These are phyloP conservation scores for Scheffersomyces stipitis DNA, from an alignment of 805 yeast species.

Conservation along the genomic window DNA sequence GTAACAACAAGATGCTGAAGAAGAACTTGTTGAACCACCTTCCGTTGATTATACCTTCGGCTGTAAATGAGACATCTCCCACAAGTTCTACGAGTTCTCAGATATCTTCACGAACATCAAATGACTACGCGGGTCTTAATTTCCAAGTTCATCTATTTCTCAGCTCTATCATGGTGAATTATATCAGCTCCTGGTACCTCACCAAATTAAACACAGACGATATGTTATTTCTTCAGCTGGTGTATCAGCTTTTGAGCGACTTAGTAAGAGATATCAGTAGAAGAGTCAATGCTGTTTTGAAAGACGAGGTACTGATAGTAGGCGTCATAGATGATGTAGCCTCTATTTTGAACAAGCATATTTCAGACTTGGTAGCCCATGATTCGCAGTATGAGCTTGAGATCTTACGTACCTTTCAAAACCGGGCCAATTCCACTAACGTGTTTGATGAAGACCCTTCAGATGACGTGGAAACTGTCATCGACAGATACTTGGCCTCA, in stretches of 20 bases:
- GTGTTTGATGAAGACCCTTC: background rate
- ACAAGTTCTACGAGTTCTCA: conserved; percentile 11
- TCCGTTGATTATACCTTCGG: conserved; percentile 25
- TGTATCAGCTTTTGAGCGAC: conserved; percentile 25
- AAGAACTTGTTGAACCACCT: conserved; percentile 26
- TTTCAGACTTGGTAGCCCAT: conserved; percentile 13
- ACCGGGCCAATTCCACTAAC: background rate
- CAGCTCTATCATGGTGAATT: conserved; percentile 22
- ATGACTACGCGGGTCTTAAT: conserved; percentile 16
- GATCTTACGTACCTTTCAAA: conserved; percentile 4
- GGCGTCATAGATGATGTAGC: conserved; percentile 23
- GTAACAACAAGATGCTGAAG: conserved; percentile 25
- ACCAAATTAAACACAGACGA: conserved; percentile 30
- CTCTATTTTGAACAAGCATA: conserved; percentile 21
- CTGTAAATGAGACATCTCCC: background rate
- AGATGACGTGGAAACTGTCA: background rate
- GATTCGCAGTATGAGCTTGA: conserved; percentile 3
- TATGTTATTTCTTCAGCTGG: conserved; percentile 24
- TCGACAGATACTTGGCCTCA: conserved; percentile 3
- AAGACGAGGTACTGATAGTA: conserved; percentile 12
- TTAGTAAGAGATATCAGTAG: conserved; percentile 22
- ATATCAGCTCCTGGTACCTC: conserved; percentile 15
- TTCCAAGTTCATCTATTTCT: conserved; percentile 38
- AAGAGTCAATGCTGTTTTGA: conserved; percentile 12
- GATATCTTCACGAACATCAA: background rate